phyloP scores from a whole-genome alignment of 192 early-diverging fungal species.

The Umbelopsis ramanniana region DNA sequence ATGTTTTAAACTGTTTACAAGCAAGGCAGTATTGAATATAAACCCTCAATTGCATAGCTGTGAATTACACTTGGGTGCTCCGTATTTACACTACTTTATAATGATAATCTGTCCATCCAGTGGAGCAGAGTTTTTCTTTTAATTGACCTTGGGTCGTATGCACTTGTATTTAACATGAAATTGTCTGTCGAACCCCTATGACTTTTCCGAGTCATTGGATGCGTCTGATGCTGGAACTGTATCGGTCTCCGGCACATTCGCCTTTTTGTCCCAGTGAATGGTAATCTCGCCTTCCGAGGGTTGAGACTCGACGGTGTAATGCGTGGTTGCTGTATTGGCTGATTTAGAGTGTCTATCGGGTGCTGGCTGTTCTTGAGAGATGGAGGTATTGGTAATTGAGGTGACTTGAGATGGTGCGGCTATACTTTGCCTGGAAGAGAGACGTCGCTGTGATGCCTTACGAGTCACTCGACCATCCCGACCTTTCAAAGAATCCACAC shows the following conservation, averaged over 20 bases:
- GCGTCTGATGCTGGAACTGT: background rate
- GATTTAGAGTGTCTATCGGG: background rate
- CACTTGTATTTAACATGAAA: background rate
- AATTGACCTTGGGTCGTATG: background rate
- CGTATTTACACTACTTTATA: slow-evolving; percentile 6
- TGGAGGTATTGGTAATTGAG: background rate
- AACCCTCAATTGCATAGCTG: too few species aligned
- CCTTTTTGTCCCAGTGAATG: background rate
- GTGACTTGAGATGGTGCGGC: background rate
- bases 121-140: background rate
- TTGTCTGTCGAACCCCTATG: background rate
- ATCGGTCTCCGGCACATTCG: background rate
- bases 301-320: background rate
- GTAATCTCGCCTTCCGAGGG: background rate
- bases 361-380: background rate
- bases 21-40: too few species aligned
- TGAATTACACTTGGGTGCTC: background rate
- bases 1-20: too few species aligned
- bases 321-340: background rate
- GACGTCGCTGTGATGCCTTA: slow-evolving; percentile 16
- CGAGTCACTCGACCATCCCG: slow-evolving; percentile 12
- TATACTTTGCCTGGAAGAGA: background rate
- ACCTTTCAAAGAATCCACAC: slow-evolving; percentile 15
- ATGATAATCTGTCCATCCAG: background rate
- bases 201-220: background rate